phyloP scores from a whole-genome alignment of 768 basidiomycete genomes.

The Kwoniella bestiolae region DNA sequence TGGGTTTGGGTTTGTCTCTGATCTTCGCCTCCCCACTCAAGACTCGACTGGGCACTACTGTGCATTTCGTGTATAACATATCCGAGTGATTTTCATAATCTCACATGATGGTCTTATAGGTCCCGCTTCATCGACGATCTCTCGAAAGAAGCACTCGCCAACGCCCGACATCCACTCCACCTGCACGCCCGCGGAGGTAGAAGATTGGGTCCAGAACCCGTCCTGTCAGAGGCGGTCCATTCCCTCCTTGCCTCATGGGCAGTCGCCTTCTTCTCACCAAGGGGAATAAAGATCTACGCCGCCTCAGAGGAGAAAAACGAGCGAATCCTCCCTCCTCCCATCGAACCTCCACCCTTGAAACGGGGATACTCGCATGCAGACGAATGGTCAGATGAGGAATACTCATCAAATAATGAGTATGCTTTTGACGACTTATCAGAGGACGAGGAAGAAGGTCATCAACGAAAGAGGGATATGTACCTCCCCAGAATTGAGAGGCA shows the following conservation, averaged over 20 bases:
- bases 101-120: too few species aligned
- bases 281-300: slow-evolving; percentile 49
- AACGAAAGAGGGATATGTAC: slow-evolving; percentile 41
- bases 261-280: slow-evolving; percentile 48
- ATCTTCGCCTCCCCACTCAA: too few species aligned
- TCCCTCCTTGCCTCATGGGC: slow-evolving; percentile 47
- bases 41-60: too few species aligned
- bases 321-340: slow-evolving; percentile 37
- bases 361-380: slow-evolving; percentile 32
- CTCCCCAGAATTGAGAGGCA: slow-evolving; percentile 43
- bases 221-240: slow-evolving; percentile 43
- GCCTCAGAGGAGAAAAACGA: slow-evolving; percentile 31
- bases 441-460: slow-evolving; percentile 32
- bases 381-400: slow-evolving; percentile 38
- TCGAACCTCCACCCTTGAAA: slow-evolving; percentile 30
- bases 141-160: slow-evolving; percentile 34
- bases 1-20: slow-evolving; percentile 12
- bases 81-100: not conserved
- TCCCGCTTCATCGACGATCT: slow-evolving; percentile 46
- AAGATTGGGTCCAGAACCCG: slow-evolving; percentile 38
- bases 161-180: slow-evolving; percentile 28
- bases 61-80: too few species aligned
- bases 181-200: slow-evolving; percentile 3
- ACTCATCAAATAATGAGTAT: slow-evolving; percentile 32
- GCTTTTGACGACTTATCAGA: slow-evolving; percentile 7